A percentile compares a stretch with the other conserved stretches of the same genome.
Conservation (phyloP, 768 basidiomycete species). For the Boletus pseudopeckii region DNA sequence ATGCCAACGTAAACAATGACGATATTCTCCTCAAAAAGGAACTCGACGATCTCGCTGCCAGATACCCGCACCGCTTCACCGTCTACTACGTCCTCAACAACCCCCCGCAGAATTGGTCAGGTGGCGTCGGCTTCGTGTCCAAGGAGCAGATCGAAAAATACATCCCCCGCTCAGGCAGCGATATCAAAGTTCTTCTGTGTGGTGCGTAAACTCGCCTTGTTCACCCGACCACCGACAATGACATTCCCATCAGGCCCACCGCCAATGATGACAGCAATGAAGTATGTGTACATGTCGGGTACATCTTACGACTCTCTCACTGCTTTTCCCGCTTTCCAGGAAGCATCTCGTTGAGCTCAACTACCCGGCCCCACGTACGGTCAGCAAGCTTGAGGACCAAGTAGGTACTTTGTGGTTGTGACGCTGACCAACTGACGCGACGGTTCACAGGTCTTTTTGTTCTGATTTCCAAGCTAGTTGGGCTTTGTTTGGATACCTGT, state of each 20-base stretch:
- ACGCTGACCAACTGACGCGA: slow-evolving; percentile 13
- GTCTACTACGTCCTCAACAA: slow-evolving; percentile 94
- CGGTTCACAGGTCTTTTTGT: slow-evolving; percentile 38
- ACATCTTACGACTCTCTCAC: not conserved
- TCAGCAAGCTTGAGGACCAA: slow-evolving; percentile 93
- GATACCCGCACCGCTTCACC: slow-evolving; percentile 66
- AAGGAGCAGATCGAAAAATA: slow-evolving; percentile 85
- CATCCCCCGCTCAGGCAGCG: slow-evolving; percentile 61
- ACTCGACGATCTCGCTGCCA: slow-evolving; percentile 71
- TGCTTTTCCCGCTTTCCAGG: slow-evolving; percentile 37
- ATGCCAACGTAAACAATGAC: slow-evolving; percentile 91
- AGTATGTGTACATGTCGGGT: slow-evolving; percentile 42
- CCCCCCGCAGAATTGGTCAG: slow-evolving; percentile 81
- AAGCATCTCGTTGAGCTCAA: slow-evolving; percentile 86
- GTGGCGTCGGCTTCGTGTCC: slow-evolving; percentile 89
- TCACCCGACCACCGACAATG: not conserved
- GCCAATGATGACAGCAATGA: slow-evolving; percentile 78
- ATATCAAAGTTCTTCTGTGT: slow-evolving; percentile 86
- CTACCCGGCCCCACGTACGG: slow-evolving; percentile 81
- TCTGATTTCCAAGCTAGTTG: slow-evolving; percentile 24
- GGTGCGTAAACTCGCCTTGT: slow-evolving; percentile 46
- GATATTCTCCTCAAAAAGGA: slow-evolving; percentile 92
- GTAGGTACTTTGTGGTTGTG: slow-evolving; percentile 33
- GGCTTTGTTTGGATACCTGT: slow-evolving; percentile 1
- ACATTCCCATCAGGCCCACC: slow-evolving; percentile 50